Conservation (phyloP, 1,139 yeast genomes). For the Arxiozyma slooffiae region DNA sequence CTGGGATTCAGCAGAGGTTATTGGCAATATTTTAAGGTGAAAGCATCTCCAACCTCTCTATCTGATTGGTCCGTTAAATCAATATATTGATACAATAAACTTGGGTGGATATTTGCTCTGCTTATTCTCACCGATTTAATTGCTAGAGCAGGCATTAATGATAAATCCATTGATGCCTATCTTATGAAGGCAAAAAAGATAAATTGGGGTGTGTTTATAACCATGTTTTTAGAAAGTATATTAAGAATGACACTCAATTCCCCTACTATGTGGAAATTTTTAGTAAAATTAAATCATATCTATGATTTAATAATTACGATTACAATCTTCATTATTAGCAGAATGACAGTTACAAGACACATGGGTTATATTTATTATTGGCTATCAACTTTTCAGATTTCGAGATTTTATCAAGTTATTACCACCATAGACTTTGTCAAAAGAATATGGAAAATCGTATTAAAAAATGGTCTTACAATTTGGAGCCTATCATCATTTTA, state of each 20-base stretch:
- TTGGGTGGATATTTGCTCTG: constrained; percentile 42
- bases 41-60: constrained; percentile 16
- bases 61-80: constrained; percentile 18
- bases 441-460: constrained; percentile 60
- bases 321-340: constrained; percentile 46
- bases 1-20: constrained; percentile 17
- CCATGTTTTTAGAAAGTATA: constrained; percentile 50
- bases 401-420: constrained; percentile 68
- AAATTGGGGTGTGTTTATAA: constrained; percentile 44
- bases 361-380: constrained; percentile 61
- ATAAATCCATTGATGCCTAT: constrained; percentile 28
- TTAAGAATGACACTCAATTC: constrained; percentile 47
- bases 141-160: constrained; percentile 40
- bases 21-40: constrained; percentile 22
- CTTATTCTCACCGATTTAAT: constrained; percentile 43
- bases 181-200: constrained; percentile 35
- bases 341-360: constrained; percentile 41
- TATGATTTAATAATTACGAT: constrained; percentile 57
- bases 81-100: constrained; percentile 23
- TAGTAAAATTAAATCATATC: constrained; percentile 44
- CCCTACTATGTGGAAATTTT: constrained; percentile 55
- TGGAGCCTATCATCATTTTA: constrained; percentile 67
- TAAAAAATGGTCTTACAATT: constrained; percentile 57
- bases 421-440: constrained; percentile 48
- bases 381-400: constrained; percentile 67